phyloP scores from a whole-genome alignment of 805 yeast species.

The Lachancea waltii region DNA sequence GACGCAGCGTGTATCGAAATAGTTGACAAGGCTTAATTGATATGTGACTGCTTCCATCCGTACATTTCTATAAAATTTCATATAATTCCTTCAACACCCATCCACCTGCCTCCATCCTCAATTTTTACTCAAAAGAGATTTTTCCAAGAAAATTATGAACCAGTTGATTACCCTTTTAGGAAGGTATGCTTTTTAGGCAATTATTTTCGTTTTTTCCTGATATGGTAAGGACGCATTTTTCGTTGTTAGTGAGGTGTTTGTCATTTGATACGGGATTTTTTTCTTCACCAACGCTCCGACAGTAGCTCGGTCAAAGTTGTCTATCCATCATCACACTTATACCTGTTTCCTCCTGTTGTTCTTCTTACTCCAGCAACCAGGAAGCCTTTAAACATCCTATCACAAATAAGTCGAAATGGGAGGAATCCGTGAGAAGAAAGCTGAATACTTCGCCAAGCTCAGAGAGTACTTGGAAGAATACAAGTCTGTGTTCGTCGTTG shows the following conservation, averaged over 20 bases:
- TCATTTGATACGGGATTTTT: neutral
- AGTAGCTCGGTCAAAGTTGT: too few species aligned
- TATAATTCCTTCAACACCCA: neutral
- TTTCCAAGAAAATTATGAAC: too few species aligned
- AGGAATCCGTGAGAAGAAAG: constrained; percentile 98
- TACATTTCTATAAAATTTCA: too few species aligned
- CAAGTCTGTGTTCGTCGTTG: constrained; percentile 98
- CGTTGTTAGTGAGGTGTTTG: neutral
- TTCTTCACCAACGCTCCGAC: too few species aligned
- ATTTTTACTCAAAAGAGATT: too few species aligned
- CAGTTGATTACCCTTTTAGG: too few species aligned
- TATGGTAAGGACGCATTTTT: neutral
- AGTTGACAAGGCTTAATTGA: neutral
- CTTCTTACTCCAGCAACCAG: constrained; percentile 4
- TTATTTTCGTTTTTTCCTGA: too few species aligned
- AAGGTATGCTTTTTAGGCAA: too few species aligned
- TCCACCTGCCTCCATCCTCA: neutral
- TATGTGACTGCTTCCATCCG: neutral
- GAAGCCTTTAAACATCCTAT: constrained; percentile 84
- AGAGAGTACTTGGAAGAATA: constrained; percentile 92
- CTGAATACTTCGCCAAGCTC: constrained; percentile 90
- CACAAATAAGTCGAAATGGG: constrained; percentile 96
- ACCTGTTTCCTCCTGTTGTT: neutral
- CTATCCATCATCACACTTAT: neutral
- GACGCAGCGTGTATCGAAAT: too few species aligned